Base-by-base conservation (phyloP, 164 flowering plant species). In the Brasenia schreberi region DNA sequence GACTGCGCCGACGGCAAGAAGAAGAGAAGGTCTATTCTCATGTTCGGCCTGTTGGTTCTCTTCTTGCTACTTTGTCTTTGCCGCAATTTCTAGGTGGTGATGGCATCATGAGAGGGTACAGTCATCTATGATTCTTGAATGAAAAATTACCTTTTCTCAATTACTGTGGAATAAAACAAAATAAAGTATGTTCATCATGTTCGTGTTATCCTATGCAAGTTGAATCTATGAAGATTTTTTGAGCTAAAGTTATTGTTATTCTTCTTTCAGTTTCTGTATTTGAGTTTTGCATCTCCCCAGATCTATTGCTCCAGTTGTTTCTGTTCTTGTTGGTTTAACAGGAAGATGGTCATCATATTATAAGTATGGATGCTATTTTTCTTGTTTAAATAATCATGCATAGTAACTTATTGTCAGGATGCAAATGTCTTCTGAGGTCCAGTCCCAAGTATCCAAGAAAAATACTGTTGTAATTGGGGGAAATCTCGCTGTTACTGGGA, bases 361-460 rank as follows among this genome's bases (percentile, higher is more conserved):
- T 4, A 33, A 33, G 39, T 33, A 33, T 33, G 39, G 39, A 1
- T 33, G 39, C 39, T 33, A 33, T 33, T 49, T 9, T 49, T 49
- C 56, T 49, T 49, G 16, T 2, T 49, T 9, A 49, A 49, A 14
- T 14, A 9, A 49, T 14, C 10, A 14, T 49, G 14, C 16, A 9
- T 49, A 49, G 56, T 49, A 14, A 18, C 4, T 60, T 42, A 64
- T 6, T 69, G 62, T 66, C 83, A 91, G 99, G 67, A 89, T 95
- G 96, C 85, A 83, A 59, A 95, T 89, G 96, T 64, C 87, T 56
- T 89, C 84, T 80, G 81, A 87, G 75, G 81, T 88, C 65, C 94
- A 89, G 42, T 85, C 97, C 59, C 89, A 85, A 69, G 68, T 95
- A 77, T 92, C 99, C 62, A 89, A 95, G 75, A 64, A 79, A 64